Base-by-base conservation (phyloP, 805 yeast species). In the Isabelozyma heimii region DNA sequence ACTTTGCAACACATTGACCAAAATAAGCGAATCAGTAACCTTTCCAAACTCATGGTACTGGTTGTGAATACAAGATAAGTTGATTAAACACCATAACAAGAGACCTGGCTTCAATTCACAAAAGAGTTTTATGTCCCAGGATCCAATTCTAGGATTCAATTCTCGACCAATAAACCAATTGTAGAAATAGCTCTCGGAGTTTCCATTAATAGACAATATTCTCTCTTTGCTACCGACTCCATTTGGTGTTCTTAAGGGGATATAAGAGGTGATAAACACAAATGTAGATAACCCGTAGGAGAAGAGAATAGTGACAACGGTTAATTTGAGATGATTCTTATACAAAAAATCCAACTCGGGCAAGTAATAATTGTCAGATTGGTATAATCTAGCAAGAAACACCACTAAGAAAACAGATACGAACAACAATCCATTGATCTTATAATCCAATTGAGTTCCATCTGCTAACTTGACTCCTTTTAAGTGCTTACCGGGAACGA, bases 121-220 rank as follows among this genome's bases (percentile, higher is more conserved):
- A 60, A 88, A 94, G 57, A 91, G 68, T 70, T 94, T 94, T 66
- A 94, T 83, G 64, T 94, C 99, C 77, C 91, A 82, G 0, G 79
- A 60, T 1, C 95, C 94, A 50, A 89, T 73, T 57, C 98, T 78
- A 26, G 98, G 99, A 65, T 94, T 94, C 61, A 94, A 75, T 69
- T 92, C 98, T 51, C 99, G 83, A 28, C 99, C 99, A 63, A 94
- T 91, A 62, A 91, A 94, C 97, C 97, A 91, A 62, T 94, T 97
- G 63, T 88, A 92, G 8, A 92, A 57, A 0, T 68, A 56, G 55
- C 80, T 83, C 0, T 89, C 88, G 0, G 96, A 77, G 69, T 92
- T 92, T 2, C 99, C 99, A 42, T 94, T 94, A 38, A 80, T 66
- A 0, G 97, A 91, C 46, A 94, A 74, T 38, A 94, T 82, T 54